Percentiles rank a stretch among this genome's conserved stretches.
phyloP scores from a whole-genome alignment of 2,329 filamentous ascomycete species.

The Aureobasidium sp. region DNA sequence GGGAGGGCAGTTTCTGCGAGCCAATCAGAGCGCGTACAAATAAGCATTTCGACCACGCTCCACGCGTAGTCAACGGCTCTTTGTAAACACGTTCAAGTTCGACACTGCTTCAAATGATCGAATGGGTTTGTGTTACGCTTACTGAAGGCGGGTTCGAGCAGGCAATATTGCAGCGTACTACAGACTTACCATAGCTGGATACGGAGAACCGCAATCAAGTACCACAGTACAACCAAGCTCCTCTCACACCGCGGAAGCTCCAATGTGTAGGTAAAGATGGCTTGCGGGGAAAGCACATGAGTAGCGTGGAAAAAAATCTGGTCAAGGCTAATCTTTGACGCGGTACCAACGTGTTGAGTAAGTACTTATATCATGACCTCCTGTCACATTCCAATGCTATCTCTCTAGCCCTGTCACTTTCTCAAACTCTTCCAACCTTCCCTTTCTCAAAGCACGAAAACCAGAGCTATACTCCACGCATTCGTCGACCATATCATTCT shows the following conservation, averaged over 20 bases:
- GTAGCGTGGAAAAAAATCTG: conserved; percentile 5
- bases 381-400: neutral
- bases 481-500: neutral
- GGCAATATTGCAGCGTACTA: neutral
- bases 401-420: neutral
- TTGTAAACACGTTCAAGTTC: neutral
- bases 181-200: neutral
- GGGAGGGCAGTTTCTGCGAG: neutral
- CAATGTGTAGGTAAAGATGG: neutral
- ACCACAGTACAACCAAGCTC: neutral
- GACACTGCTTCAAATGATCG: neutral
- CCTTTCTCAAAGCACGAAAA: neutral
- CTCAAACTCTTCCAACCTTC: neutral
- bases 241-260: neutral
- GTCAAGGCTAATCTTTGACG: conserved; percentile 1
- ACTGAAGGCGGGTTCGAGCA: neutral
- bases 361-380: neutral
- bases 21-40: neutral
- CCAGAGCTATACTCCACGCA: neutral
- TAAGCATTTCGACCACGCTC: neutral
- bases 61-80: neutral
- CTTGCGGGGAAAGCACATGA: conserved; percentile 2
- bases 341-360: neutral
- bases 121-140: neutral
- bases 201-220: neutral